phyloP scores from a whole-genome alignment of 306 rosid genomes.

The Cercis canadensis region DNA sequence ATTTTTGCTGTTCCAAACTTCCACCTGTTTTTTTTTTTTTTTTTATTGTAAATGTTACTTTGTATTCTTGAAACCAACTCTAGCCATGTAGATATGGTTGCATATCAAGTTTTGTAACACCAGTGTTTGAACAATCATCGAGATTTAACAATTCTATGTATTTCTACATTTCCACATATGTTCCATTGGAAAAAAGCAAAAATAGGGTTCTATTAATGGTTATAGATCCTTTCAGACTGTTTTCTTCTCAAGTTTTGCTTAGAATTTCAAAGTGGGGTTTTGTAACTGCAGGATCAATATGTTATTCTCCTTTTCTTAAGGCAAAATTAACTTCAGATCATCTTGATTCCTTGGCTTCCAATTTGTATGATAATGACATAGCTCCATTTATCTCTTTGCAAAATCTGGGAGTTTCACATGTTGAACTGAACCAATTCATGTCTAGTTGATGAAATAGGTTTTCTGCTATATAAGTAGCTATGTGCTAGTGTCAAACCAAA shows the following conservation, averaged over 20 bases:
- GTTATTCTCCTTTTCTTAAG: background rate
- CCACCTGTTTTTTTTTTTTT: background rate
- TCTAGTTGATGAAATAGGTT: background rate
- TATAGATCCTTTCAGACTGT: background rate
- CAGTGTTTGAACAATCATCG: background rate
- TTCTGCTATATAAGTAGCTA: background rate
- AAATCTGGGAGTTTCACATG: background rate
- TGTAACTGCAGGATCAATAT: background rate
- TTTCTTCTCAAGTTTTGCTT: background rate
- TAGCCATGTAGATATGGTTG: background rate
- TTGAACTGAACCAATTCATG: background rate
- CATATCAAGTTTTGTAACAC: background rate
- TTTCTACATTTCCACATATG: background rate
- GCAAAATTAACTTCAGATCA: no score
- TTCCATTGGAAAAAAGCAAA: background rate
- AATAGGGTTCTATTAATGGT: background rate
- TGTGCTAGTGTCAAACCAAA: background rate
- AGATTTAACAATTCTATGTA: constrained; percentile 1
- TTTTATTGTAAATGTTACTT: background rate
- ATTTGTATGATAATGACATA: no score
- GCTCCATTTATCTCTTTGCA: no score
- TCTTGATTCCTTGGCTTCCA: no score
- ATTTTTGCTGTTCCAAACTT: no score
- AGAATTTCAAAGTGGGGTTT: background rate
- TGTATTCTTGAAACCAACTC: background rate